Evolutionary conservation across 371 early-diverging fungal species (phyloP), one percentile per base, ranked within the genome.

Genomic region (Nematocida ausubeli): DNA sequence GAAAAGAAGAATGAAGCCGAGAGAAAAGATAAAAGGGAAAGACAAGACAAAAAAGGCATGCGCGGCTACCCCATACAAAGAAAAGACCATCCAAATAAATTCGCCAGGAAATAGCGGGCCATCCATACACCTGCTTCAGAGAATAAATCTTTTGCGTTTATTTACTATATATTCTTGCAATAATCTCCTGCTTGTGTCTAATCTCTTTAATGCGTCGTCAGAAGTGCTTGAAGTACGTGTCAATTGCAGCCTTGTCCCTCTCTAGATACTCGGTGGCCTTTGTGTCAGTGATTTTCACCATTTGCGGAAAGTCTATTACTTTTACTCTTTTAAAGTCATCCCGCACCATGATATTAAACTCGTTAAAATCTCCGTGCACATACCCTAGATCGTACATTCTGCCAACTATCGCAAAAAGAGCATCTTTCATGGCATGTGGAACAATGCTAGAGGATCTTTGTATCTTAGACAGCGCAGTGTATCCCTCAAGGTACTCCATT

Each of bases 321-420:
- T 87, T 91, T 26, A 85, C 81, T 1, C 90, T 88, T 16, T 91
- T 90, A 32, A n/a, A 60, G 82, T 91, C 89, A 64, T 90, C 89
- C 58, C 88, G 90, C 65, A 99, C 88, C 84, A 99, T 87, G 64
- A 98, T 88, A 86, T 99, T 99, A 88, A 97, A 99, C 82, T 98
- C 99, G 89, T 99, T 99, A 83, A 97, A 98, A 86, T 99, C 99
- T 73, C 97, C 95, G 83, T 99, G 99, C 80, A 95, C 95, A 64
- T 98, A 88, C 47, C 99, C 99, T 70, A 92, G 88, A 54, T 91
- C 89, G 28, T 95, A 95, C 62, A 99, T 87, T 24, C 92, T 90
- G 47, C 94, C 93, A 72, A 98, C 92, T 85, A 96, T 84, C 80
- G 90, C 88, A 92, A 97, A 93, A 42, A 98, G 87, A 7, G 90